These are phyloP conservation scores for Pseudogymnoascus sp. DNA, from an alignment of 2,329 filamentous ascomycete species.

Conservation along the genomic window DNA sequence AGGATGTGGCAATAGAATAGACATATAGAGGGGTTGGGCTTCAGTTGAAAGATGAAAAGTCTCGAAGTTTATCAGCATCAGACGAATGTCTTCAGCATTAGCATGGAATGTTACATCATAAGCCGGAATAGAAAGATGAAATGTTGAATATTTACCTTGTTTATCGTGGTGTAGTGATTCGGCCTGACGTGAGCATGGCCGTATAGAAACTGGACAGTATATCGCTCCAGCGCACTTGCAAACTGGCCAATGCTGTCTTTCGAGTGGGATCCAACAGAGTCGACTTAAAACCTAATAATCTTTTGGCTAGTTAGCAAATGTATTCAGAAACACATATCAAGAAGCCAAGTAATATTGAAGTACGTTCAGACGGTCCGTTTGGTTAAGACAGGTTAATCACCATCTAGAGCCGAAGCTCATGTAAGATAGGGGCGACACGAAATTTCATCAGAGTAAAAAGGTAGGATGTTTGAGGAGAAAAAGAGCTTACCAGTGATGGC, in stretches of 20 bases:
- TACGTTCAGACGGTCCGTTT: conserved; percentile 48
- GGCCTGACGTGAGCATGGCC: neutral
- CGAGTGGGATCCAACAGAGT: neutral
- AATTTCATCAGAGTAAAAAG: conserved; percentile 43
- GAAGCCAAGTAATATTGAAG: conserved; percentile 13
- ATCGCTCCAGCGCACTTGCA: neutral
- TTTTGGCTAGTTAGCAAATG: conserved; percentile 20
- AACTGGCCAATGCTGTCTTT: neutral
- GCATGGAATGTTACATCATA: conserved; percentile 73
- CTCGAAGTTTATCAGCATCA: conserved; percentile 60
- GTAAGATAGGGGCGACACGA: conserved; percentile 56
- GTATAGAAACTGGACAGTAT: neutral
- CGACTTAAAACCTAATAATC: conserved; percentile 8
- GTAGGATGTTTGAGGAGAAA: neutral
- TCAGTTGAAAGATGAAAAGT: conserved; percentile 87
- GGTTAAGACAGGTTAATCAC: conserved; percentile 55
- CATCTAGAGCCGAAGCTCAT: conserved; percentile 35
- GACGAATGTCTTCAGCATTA: conserved; percentile 58
- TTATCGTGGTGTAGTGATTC: neutral
- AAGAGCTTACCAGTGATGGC: conserved; percentile 14
- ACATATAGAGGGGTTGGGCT: conserved; percentile 31
- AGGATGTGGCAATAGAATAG: conserved; percentile 12
- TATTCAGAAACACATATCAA: conserved; percentile 17
- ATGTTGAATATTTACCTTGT: conserved; percentile 22
- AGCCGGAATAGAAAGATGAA: conserved; percentile 27